Evolutionary conservation across 805 yeast genomes (phyloP).

Genomic region (Candida piceae): DNA sequence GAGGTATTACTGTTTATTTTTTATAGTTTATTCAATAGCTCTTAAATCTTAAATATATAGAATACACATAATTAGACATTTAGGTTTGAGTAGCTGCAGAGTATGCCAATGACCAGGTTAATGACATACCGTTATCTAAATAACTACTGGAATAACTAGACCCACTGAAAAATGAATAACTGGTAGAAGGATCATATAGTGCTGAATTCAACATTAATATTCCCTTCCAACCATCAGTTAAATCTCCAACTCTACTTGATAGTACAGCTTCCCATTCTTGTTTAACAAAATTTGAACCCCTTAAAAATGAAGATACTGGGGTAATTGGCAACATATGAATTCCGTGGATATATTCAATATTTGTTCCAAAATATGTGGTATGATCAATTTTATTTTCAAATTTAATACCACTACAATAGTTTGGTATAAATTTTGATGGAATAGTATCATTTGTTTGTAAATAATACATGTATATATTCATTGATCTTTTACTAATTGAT

Average conservation of each 20-base stretch:
- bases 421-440: conserved; percentile 43
- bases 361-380: conserved; percentile 58
- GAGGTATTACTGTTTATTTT: too few relatives aligned
- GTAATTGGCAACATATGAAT: conserved; percentile 70
- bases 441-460: conserved; percentile 40
- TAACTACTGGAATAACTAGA: conserved; percentile 45
- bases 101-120: conserved; percentile 81
- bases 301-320: conserved; percentile 57
- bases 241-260: conserved; percentile 37
- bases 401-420: conserved; percentile 57
- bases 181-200: conserved; percentile 59
- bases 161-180: conserved; percentile 57
- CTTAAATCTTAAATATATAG: too few relatives aligned
- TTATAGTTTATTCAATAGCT: too few relatives aligned
- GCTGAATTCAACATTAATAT: conserved; percentile 72
- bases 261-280: conserved; percentile 65
- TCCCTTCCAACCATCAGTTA: conserved; percentile 76
- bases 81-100: conserved; percentile 44
- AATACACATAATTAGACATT: too few relatives aligned
- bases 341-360: conserved; percentile 61
- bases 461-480: conserved; percentile 48
- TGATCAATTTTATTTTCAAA: conserved; percentile 66
- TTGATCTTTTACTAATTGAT: conserved; percentile 44
- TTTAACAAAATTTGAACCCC: conserved; percentile 50
- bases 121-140: conserved; percentile 82